A percentile compares a stretch with the other conserved stretches of the same genome.
phyloP scores from a whole-genome alignment of 2,329 filamentous ascomycete species.

The Xylaria sp. region DNA sequence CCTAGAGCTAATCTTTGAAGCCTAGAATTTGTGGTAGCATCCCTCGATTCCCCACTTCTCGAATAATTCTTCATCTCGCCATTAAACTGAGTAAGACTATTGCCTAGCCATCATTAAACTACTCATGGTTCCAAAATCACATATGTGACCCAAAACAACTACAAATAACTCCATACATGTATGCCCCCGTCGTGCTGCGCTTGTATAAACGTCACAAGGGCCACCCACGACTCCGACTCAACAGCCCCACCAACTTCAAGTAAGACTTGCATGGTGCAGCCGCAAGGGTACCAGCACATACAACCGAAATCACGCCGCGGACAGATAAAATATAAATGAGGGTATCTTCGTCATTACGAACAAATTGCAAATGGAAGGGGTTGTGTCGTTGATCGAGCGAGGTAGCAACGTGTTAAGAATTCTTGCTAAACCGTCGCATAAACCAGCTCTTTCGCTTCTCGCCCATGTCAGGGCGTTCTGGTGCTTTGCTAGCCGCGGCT shows the following conservation, averaged over 20 bases:
- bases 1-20: background rate
- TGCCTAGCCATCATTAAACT: constrained; percentile 28
- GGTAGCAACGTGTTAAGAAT: constrained; percentile 47
- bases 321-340: constrained; percentile 25
- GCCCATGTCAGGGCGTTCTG: constrained; percentile 50
- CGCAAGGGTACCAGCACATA: constrained; percentile 12
- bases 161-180: constrained; percentile 34
- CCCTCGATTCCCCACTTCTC: background rate
- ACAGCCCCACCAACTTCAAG: constrained; percentile 11
- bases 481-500: constrained; percentile 37
- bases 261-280: constrained; percentile 10
- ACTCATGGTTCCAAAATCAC: constrained; percentile 2
- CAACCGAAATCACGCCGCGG: constrained; percentile 7
- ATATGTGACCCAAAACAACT: constrained; percentile 15
- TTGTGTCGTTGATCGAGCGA: constrained; percentile 20
- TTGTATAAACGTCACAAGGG: constrained; percentile 14
- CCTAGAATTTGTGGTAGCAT: constrained; percentile 10
- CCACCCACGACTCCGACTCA: constrained; percentile 12
- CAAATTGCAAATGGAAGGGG: constrained; percentile 34
- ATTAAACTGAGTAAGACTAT: constrained; percentile 19
- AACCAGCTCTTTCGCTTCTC: constrained; percentile 95
- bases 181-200: constrained; percentile 25
- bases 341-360: constrained; percentile 40
- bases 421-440: constrained; percentile 80
- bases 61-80: constrained; percentile 20